A percentile compares a stretch with the other conserved stretches of the same genome.
Evolutionary conservation across 768 basidiomycete genomes (phyloP).

Genomic region (Coprinopsis cinerea): DNA sequence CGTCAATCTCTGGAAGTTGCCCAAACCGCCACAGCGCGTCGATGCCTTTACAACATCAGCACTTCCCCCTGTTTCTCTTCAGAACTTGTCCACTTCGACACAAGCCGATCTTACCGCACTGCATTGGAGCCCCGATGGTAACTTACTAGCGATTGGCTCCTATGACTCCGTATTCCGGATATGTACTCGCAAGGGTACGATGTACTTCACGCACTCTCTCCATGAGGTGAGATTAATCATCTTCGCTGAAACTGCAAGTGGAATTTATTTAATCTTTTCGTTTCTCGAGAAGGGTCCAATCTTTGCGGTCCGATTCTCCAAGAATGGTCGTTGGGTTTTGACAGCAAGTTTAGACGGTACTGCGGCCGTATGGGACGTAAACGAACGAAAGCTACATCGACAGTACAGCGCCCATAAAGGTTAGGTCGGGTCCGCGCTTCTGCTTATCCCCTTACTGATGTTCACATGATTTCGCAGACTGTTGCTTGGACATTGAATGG

Average conservation of each 20-base stretch:
- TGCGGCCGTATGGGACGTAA: conserved; percentile 74
- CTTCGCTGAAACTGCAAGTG: conserved; percentile 3
- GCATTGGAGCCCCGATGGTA: conserved; percentile 73
- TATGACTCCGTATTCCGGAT: conserved; percentile 71
- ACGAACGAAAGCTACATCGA: conserved; percentile 49
- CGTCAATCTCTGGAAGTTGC: conserved; percentile 68
- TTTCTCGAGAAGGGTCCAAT: conserved; percentile 62
- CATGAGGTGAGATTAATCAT: conserved; percentile 49
- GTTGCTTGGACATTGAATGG: conserved; percentile 82
- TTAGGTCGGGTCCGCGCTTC: conserved; percentile 20
- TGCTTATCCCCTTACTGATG: conserved; percentile 7
- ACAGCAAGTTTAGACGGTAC: conserved; percentile 77
- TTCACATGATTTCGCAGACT: conserved; percentile 42
- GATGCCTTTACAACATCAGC: conserved; percentile 27
- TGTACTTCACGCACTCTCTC: conserved; percentile 56
- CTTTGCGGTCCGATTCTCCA: conserved; percentile 74
- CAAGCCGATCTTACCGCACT: conserved; percentile 67
- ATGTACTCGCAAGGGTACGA: conserved; percentile 51
- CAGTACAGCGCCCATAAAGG: conserved; percentile 67
- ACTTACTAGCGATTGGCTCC: conserved; percentile 70
- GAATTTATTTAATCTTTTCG: conserved; percentile 23
- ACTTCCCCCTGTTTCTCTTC: conserved; percentile 36
- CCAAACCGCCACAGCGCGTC: conserved; percentile 30
- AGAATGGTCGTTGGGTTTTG: conserved; percentile 62
- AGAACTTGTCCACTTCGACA: conserved; percentile 41